Percentiles rank a stretch among this genome's conserved stretches.
phyloP scores from a whole-genome alignment of 495 filamentous ascomycete genomes.

The Trichoderma virens region DNA sequence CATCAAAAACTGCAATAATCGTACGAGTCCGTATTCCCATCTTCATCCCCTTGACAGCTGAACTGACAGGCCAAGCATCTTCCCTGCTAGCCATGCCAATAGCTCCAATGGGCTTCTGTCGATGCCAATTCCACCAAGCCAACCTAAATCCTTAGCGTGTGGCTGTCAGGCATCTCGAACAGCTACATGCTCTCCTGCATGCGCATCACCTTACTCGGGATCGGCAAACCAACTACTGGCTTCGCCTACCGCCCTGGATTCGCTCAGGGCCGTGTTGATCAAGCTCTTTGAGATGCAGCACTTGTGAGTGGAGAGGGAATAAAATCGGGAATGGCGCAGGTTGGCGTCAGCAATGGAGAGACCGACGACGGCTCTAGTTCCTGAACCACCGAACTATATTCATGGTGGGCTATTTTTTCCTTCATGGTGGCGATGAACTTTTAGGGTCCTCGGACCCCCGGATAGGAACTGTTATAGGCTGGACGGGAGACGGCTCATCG shows the following conservation, averaged over 20 bases:
- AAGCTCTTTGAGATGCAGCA: neutral
- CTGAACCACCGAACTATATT: neutral
- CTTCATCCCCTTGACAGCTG: neutral
- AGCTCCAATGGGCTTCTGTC: neutral
- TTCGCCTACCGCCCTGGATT: neutral
- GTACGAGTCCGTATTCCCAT: neutral
- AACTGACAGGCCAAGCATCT: neutral
- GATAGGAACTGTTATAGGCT: neutral
- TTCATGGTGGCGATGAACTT: neutral
- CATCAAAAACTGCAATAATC: too few relatives aligned
- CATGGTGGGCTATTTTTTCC: neutral
- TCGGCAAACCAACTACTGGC: neutral
- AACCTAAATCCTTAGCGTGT: neutral
- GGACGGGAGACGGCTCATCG: neutral
- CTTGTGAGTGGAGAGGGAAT: neutral
- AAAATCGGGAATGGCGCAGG: neutral
- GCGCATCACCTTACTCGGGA: neutral
- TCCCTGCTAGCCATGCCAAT: neutral
- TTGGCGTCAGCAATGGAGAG: neutral
- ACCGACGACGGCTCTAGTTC: constrained; percentile 2
- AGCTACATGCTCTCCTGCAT: neutral
- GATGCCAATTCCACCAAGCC: constrained; percentile 4
- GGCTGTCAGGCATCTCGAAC: neutral
- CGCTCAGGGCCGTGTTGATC: neutral
- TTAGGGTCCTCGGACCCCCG: neutral